Base-by-base conservation (phyloP, 2,329 filamentous ascomycete genomes). In the Sporothrix variecibatus region DNA sequence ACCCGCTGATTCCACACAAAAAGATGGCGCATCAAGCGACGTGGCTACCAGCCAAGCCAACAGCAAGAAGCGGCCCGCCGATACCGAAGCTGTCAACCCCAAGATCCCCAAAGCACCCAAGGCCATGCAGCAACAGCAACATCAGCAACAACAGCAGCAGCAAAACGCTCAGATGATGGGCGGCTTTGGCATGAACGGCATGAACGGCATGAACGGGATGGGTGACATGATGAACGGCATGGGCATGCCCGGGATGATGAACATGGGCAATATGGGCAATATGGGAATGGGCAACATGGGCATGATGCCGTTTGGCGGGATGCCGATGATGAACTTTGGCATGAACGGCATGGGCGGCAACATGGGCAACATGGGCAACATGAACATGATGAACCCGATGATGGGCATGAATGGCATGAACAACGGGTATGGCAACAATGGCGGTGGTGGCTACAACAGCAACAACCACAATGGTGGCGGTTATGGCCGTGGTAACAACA, bases 31-130 rank as follows among this genome's bases (percentile, higher is more conserved):
- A 23, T 38, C 60, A 23, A 51, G 31, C 7, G n/a, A 64, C 6
- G 17, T 67, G 77, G 17, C 77, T 72, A 77, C 28, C 12, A 38
- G 60, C 23, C 67, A 64, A 38, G 3, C 65, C 7, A 75, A 79
- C 74, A 84, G 89, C 34, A 96, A 93, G 84, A 99, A 98, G 84
- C 90, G 96, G 28, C 88, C 92, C 12, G 94, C 94, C 17, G 94
- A 95, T 49, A 92, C 94, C 71, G 86, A 86, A 43, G 83, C 88
- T 7, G 89, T 91, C 78, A 91, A 92, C 77, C 88, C 88, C 56
- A 89, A 88, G 79, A 88, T 91, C 56, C 88, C 90, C 64, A 92
- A 91, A 78, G 90, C 86, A 0, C 90, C 90, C 1, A 90, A 90
- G 80, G 89, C 87, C 51, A 92, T 90, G 90, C 88, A 87, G 83